Base-by-base conservation (phyloP, 2,329 filamentous ascomycete genomes). In the Aspergillus calidoustus region DNA sequence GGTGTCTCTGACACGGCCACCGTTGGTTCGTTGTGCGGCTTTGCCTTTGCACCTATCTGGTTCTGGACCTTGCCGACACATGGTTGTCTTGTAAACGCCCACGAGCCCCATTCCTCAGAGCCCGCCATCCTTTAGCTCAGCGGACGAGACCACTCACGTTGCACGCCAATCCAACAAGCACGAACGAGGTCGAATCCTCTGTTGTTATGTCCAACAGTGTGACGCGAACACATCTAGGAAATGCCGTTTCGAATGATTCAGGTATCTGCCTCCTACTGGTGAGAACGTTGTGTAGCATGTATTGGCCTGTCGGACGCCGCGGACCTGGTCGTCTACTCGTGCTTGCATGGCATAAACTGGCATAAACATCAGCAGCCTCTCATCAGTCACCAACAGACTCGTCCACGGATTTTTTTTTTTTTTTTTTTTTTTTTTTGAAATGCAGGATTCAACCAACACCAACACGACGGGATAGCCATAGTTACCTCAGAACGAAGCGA, bases 41-140 rank as follows among this genome's bases (percentile, higher is more conserved):
- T 56, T 11, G 47, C 28, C 22, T 19, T 60, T 47, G 46, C 38
- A 28, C 25, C 49, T 41, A 30, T 48, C 43, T 57, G 43, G 49
- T 22, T 13, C 30, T 54, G 23, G 30, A 57, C 19, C 43, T 15
- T 43, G 22, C 51, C 44, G 51, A 59, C 57, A 59, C 57, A 49
- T 43, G 38, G 46, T 44, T 48, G 43, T 57, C 30, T 43, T 53
- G 23, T 57, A 57, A 48, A 61, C 54, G 57, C 57, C 43, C 41
- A 41, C 44, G 57, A 59, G 44, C 51, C 51, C 57, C 51, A 53
- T 57, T 22, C 50, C 38, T 25, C 31, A 28, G 23, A 43, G 41
- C 43, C 46, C 15, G 13, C 31, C 41, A 8, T 11, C 28, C 31
- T 34, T 49, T 49, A 23, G 50, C 43, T 43, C n/a, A 15, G 19